Conservation (phyloP, 2,329 filamentous ascomycete species). For the Eurotiales sp. region DNA sequence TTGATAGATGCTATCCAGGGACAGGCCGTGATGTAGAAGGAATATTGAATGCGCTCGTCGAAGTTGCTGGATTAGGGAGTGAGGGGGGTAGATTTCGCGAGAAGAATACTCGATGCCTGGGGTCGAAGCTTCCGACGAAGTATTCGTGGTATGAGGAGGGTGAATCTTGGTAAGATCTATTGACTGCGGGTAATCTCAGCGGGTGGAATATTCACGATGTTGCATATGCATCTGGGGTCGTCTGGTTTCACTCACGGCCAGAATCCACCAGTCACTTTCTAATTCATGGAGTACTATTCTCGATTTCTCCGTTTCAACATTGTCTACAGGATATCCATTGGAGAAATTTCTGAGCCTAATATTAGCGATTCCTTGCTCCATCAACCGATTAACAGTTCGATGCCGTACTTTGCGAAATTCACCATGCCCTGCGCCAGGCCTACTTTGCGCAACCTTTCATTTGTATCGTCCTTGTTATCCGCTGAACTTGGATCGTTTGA, state of each 20-base stretch:
- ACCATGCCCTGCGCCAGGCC: slow-evolving; percentile 96
- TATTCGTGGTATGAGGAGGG: slow-evolving; percentile 44
- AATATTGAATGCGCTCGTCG: slow-evolving; percentile 79
- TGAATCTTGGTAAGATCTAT: slow-evolving; percentile 77
- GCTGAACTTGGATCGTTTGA: slow-evolving; percentile 14
- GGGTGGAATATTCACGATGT: slow-evolving; percentile 9
- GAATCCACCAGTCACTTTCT: slow-evolving; percentile 90
- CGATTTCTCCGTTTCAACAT: slow-evolving; percentile 85
- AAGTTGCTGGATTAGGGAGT: slow-evolving; percentile 74
- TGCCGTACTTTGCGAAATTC: slow-evolving; percentile 73
- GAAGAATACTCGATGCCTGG: slow-evolving; percentile 74
- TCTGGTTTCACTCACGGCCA: slow-evolving; percentile 62
- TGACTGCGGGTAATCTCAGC: slow-evolving; percentile 54
- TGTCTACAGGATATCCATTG: slow-evolving; percentile 69
- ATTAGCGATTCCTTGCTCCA: slow-evolving; percentile 9
- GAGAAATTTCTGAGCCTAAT: slow-evolving; percentile 66
- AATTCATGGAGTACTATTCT: slow-evolving; percentile 82
- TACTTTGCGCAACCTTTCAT: slow-evolving; percentile 86
- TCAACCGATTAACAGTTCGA: slow-evolving; percentile 15
- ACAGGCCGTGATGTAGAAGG: slow-evolving; percentile 78
- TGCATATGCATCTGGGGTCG: not conserved
- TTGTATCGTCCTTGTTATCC: slow-evolving; percentile 61
- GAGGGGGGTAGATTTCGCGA: slow-evolving; percentile 80
- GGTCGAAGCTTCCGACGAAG: slow-evolving; percentile 35
- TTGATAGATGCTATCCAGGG: slow-evolving; percentile 66